A percentile compares a stretch with the other conserved stretches of the same genome.
phyloP scores from a whole-genome alignment of 805 yeast species.

The Lipomyces sp. region DNA sequence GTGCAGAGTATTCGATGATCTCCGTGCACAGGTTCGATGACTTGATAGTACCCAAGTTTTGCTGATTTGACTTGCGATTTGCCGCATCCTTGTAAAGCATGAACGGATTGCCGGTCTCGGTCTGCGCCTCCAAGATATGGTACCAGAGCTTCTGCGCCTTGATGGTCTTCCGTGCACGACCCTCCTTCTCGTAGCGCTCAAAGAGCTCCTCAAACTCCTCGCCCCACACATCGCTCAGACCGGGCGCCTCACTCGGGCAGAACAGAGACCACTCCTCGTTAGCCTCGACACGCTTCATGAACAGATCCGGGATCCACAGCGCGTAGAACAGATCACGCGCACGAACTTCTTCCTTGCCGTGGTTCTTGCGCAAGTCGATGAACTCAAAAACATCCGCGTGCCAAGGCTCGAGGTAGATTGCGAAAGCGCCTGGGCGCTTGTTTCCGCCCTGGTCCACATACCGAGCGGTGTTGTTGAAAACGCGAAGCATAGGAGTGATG shows the following conservation, averaged over 20 bases:
- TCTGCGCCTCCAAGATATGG: conserved; percentile 84
- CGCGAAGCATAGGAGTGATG: conserved; percentile 92
- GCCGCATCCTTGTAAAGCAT: conserved; percentile 92
- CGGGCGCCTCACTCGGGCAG: conserved; percentile 87
- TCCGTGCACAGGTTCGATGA: conserved; percentile 94
- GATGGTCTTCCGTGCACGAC: conserved; percentile 59
- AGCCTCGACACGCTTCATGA: conserved; percentile 83
- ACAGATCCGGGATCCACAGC: conserved; percentile 90
- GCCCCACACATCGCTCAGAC: conserved; percentile 77
- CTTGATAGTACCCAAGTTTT: conserved; percentile 87
- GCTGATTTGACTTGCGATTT: conserved; percentile 81
- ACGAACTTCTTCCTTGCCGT: conserved; percentile 89
- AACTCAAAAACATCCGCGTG: conserved; percentile 88
- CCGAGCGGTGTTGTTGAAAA: conserved; percentile 91
- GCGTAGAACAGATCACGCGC: conserved; percentile 94
- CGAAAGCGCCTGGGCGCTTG: conserved; percentile 97
- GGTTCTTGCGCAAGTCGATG: conserved; percentile 82
- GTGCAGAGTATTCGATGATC: conserved; percentile 84
- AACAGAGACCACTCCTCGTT: conserved; percentile 84
- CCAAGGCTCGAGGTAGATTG: conserved; percentile 94
- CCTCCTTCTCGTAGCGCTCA: conserved; percentile 66
- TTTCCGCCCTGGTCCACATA: conserved; percentile 99
- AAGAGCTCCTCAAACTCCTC: conserved; percentile 75
- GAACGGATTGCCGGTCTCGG: conserved; percentile 95
- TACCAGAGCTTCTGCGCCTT: conserved; percentile 91